Conservation (phyloP, 2,329 filamentous ascomycete species). For the Calonectria hongkongensis region DNA sequence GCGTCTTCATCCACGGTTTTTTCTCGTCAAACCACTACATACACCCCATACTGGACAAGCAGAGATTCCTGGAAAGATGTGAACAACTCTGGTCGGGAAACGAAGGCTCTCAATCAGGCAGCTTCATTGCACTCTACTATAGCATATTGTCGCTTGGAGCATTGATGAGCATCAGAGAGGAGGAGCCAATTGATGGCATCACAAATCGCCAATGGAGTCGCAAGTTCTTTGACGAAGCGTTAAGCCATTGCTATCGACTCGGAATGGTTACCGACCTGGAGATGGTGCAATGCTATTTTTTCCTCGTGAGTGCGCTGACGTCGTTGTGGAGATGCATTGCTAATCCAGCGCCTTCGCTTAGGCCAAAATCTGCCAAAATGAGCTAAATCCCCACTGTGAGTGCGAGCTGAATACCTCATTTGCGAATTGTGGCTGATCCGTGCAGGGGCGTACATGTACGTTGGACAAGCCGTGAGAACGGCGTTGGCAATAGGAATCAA, state of each 20-base stretch:
- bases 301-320: constrained; percentile 60
- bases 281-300: constrained; percentile 68
- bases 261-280: constrained; percentile 67
- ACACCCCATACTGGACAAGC: constrained; percentile 68
- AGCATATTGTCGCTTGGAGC: constrained; percentile 68
- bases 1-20: constrained; percentile 67
- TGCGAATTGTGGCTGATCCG: background rate
- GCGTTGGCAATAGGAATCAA: constrained; percentile 69
- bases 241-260: constrained; percentile 60
- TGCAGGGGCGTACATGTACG: constrained; percentile 66
- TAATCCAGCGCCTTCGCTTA: constrained; percentile 41
- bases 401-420: background rate
- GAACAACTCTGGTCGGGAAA: constrained; percentile 51
- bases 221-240: constrained; percentile 66
- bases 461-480: constrained; percentile 67
- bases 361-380: constrained; percentile 70
- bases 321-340: too few species aligned
- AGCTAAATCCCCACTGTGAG: constrained; percentile 67
- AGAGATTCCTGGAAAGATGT: constrained; percentile 64
- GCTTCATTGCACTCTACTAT: constrained; percentile 68
- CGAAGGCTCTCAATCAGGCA: constrained; percentile 45
- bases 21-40: constrained; percentile 69
- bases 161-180: constrained; percentile 65
- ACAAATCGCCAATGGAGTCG: constrained; percentile 67
- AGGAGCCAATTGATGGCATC: constrained; percentile 64